Base-by-base conservation (phyloP, 257 asterid species). In the Solanum chmielewskii region DNA sequence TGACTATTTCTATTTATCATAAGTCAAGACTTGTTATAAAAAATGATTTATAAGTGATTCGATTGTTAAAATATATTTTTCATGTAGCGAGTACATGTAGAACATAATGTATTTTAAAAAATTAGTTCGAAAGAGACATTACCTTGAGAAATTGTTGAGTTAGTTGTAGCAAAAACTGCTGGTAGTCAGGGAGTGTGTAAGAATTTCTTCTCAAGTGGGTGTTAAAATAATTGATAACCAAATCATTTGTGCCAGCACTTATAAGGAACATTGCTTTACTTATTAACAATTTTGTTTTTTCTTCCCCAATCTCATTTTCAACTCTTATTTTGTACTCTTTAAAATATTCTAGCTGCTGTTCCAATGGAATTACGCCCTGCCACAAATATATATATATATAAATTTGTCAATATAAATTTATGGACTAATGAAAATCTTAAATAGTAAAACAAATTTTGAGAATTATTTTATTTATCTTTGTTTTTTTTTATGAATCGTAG, bases 171-270 rank as follows among this genome's bases (percentile, higher is more conserved):
- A 95, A 6, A 21, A 90, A 89, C 27, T 88, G 60, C 73, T 90
- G 91, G 85, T 94, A 95, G 33, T n/a, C 7, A 7, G 23, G 16
- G 45, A 83, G 49, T 14, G 86, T 33, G 86, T 56, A 11, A n/a
- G 44, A 59, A 4, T 84, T 10, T 20, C 93, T 91, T 27, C 94
- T 91, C 31, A 88, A 83, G 9, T 91, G 93, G 2, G 90, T 49
- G 27, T 89, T 85, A 69, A 76, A 93, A 87, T 93, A 95, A 64
- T 93, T 93, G 5, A 87, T 44, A 1, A 93, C 89, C 10, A 93
- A 90, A 73, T 95, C 98, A 66, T 93, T 93, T 3, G 97, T 93
- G 64, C 97, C 98, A 0, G 93, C 91, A 69, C 98, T 94, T 25
- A 94, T 70, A n/a, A 93, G 11, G 86, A 88, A 93, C 16, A 60